Evolutionary conservation across 2,329 filamentous ascomycete genomes (phyloP), one percentile per base, ranked within the genome.

Genomic region (Alternaria arborescens): DNA sequence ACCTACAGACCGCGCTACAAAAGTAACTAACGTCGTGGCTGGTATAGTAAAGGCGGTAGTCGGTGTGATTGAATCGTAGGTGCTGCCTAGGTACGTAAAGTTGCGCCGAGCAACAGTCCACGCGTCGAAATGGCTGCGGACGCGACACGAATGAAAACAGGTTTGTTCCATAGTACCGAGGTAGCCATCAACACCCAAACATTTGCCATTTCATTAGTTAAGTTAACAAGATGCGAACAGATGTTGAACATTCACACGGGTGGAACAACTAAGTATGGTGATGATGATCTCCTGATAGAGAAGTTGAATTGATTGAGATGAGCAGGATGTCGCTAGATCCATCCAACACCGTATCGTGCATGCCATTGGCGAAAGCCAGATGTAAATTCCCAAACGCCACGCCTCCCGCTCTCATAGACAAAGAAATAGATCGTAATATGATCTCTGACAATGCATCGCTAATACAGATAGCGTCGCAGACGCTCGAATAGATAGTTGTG

Each of bases 301-400:
- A 57, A 34, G 5, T 36, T 52, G 20, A 42, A 52, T 61, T 61
- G 47, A 38, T 58, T 52, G 36, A 50, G 32, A 32, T 50, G 43
- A 52, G 47, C 3, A 58, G 38, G 42, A 56, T 53, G 50, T 58
- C 54, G 48, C 55, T 61, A 57, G 36, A 43, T 48, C 12, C 11
- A 50, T 48, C 42, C 28, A 58, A 58, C 47, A 58, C 57, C 58
- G 41, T 32, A 16, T 30, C 18, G 26, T 61, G 41, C 36, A 38
- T 43, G 34, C 46, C 42, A 47, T 22, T 42, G 58, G 54, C 53
- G 34, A 53, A 52, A 57, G 34, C 58, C 46, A 30, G 30, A n/a
- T 38, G n/a, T 26, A 10, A 43, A 58, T 32, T 34, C 58, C 43
- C 55, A 58, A 53, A 57, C 48, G 54, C 58, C 58, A 11, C 48